These are phyloP conservation scores for Epichloe hybrida DNA, from an alignment of 2,329 filamentous ascomycete genomes.

Conservation along the genomic window DNA sequence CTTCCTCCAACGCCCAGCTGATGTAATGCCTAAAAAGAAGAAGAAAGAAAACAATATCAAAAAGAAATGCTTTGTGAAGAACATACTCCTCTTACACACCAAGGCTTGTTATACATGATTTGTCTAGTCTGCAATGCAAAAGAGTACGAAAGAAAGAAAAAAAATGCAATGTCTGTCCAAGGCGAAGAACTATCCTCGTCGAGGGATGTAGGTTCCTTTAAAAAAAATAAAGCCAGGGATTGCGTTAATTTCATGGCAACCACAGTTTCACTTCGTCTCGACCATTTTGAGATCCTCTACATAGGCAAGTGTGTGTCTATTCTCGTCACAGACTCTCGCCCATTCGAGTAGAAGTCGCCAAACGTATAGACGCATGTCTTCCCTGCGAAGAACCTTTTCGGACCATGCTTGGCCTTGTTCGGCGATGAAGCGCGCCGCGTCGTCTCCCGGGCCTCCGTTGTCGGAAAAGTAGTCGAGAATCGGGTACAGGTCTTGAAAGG, in stretches of 20 bases:
- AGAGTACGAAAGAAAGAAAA: neutral
- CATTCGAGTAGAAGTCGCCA: constrained; percentile 48
- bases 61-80: neutral
- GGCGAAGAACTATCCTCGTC: neutral
- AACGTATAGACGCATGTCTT: constrained; percentile 55
- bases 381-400: constrained; percentile 43
- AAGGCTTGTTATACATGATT: neutral
- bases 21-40: neutral
- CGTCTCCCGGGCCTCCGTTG: constrained; percentile 31
- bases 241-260: too few species aligned
- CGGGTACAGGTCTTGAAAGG: constrained; percentile 51
- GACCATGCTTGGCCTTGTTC: constrained; percentile 47
- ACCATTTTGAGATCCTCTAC: constrained; percentile 25
- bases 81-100: neutral
- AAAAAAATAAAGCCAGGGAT: too few species aligned
- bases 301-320: constrained; percentile 28
- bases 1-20: neutral
- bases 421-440: constrained; percentile 46
- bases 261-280: neutral
- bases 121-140: neutral
- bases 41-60: neutral
- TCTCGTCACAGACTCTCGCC: constrained; percentile 34
- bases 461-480: constrained; percentile 54
- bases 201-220: neutral
- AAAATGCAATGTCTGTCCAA: neutral